Base-by-base conservation (phyloP, 2,329 filamentous ascomycete species). In the Cladosporium phlei region DNA sequence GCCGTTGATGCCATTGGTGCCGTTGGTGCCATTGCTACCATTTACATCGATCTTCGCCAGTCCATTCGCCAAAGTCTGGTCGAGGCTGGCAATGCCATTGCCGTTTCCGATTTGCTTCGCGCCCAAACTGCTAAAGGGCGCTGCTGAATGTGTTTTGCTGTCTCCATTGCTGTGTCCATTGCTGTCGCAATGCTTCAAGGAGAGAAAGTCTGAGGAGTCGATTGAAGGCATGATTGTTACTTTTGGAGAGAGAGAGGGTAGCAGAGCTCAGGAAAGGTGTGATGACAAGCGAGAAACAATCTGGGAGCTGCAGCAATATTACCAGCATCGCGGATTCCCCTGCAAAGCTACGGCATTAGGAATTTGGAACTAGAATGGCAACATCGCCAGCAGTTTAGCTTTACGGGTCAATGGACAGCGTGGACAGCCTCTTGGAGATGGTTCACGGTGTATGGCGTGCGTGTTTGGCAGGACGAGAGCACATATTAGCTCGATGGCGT, bases 1-100 rank as follows among this genome's bases (percentile, higher is more conserved):
- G 45, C 62, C 59, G 19, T 60, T 29, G 5, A 46, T 22, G 24
- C 32, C 21, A 8, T n/a, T 27, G 10, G 27, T 32, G 17, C 33
- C 27, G n/a, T 27, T 21, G 21, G 22, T 39, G 38, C 40, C 38
- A 16, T 51, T 50, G 37, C 21, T n/a, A 29, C 17, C 24, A 7
- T 27, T 39, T n/a, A 39, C 7, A 6, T 28, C 16, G 37, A 39
- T 19, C 9, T 27, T 22, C 2, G 30, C 14, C n/a, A 45, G 17
- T 10, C 42, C 42, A 20, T 45, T 45, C 2, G 16, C 19, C 14
- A 27, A 16, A 16, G 42, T 22, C 21, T 39, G 28, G 45, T 33
- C 35, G 10, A 33, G 11, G 35, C 29, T 33, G 21, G 12, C 11
- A 21, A 39, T 35, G 35, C 45, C 45, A 21, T 33, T 38, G n/a